Evolutionary conservation across 2,329 filamentous ascomycete species (phyloP), one percentile per base, ranked within the genome.

Genomic region (Fusarium luffae): DNA sequence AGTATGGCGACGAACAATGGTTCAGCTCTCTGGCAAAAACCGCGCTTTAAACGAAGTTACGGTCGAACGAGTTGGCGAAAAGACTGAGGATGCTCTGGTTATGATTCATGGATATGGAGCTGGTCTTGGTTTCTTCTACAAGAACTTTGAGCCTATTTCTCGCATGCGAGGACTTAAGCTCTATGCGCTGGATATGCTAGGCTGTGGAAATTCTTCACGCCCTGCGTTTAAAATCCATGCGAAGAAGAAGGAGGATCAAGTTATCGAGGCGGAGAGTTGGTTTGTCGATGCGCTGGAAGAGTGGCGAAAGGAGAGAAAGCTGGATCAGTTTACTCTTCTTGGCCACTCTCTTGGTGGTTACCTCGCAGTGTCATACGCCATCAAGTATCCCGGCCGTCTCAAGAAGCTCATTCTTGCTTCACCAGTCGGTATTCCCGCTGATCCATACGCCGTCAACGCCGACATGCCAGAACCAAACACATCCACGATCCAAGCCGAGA

Each of bases 41-140:
- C 89, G 96, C 51, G 92, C 90, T 4, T 80, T 99, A 67, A 98
- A 99, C 77, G 96, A 99, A 77, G 96, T 98, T 79, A 94, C 92
- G 2, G 89, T 99, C 4, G 93, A 97, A 82, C 87, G 94, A 51
- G 82, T 93, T 2, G 93, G 90, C 37, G 94, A 98, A 77, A 81
- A 90, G 7, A 88, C 89, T 1, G 91, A 97, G 48, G 91, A 98
- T 76, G 96, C 93, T 44, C 85, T 99, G 18, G 95, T 99, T 46
- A 97, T 99, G 89, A 84, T 99, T 7, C 96, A 99, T 78, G 96
- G 96, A 66, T 99, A 99, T 79, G 96, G 96, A 48, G 96, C 96
- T 4, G 96, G 96, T 1, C 86, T 99, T 1, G 96, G 95, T 23
- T 98, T 99, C 82, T 99, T 97, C 85, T 99, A 98, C 85, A 95